These are phyloP conservation scores for Aspergillus wentii DNA, from an alignment of 495 filamentous ascomycete genomes.

Conservation along the genomic window DNA sequence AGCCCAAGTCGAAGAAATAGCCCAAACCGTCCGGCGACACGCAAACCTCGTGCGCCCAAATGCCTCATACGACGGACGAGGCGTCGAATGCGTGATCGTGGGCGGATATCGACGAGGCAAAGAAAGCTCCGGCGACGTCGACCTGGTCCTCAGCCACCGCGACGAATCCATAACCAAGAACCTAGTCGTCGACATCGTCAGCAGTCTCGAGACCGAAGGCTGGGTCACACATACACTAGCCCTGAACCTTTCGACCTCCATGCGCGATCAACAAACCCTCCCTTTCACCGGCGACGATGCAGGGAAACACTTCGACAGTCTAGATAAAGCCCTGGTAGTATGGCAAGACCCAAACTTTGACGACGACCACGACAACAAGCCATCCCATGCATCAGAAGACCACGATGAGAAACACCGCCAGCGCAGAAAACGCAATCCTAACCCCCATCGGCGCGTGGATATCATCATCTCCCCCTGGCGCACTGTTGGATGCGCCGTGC, in stretches of 20 bases:
- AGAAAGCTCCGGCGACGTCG: constrained; percentile 68
- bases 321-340: constrained; percentile 89
- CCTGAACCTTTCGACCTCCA: constrained; percentile 58
- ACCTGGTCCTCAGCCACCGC: constrained; percentile 78
- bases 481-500: constrained; percentile 79
- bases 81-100: constrained; percentile 68
- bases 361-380: background rate
- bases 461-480: constrained; percentile 90
- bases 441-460: constrained; percentile 81
- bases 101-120: constrained; percentile 89
- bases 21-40: constrained; percentile 52
- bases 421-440: constrained; percentile 52
- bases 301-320: constrained; percentile 59
- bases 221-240: constrained; percentile 83
- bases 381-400: background rate
- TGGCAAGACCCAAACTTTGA: constrained; percentile 74
- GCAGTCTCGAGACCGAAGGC: constrained; percentile 57
- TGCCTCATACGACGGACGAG: constrained; percentile 18
- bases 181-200: constrained; percentile 64
- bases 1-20: constrained; percentile 68
- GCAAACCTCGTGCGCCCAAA: constrained; percentile 47
- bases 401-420: background rate
- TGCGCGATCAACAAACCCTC: constrained; percentile 65
- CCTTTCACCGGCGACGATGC: constrained; percentile 40
- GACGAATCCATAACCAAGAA: constrained; percentile 59